Evolutionary conservation across 768 basidiomycete species (phyloP), one percentile per base, ranked within the genome.

Genomic region (Calocybe gangraenosa): DNA sequence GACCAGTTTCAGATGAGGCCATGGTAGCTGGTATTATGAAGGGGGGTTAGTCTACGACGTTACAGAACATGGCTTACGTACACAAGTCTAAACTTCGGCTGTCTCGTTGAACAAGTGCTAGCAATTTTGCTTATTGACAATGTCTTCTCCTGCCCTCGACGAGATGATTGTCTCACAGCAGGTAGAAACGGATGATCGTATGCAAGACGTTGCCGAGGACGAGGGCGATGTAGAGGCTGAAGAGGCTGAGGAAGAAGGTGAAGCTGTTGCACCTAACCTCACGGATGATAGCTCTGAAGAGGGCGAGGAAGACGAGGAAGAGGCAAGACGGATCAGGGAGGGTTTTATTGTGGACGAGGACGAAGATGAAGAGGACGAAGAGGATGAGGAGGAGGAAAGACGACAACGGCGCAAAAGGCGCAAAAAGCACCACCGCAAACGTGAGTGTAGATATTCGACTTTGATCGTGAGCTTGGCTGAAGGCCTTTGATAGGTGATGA

Each of bases 271-370:
- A 65, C 71, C 73, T 32, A 71, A 68, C 44, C 66, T 66, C 45
- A 78, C 81, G 15, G 87, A 87, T 60, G 89, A 92, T 65, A 92
- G 89, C 62, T 92, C 89, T 36, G 90, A 91, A 56, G 88, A 92
- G 58, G 85, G 79, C 28, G 90, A 94, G 30, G 92, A 95, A 38
- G 92, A 95, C 58, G 87, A 82, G 56, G 94, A 95, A 50, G 92
- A 92, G 67, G 86, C 72, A 55, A 76, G 79, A 46, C 73, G 79
- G 46, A 81, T 96, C 45, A 71, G 81, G 40, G 88, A 93, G 40
- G 93, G 90, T 0, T 96, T 97, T 60, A 96, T 97, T 56, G 92
- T 93, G 7, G 88, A 88, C 46, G 88, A 86, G 45, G 85, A 88
- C 7, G 92, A 88, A 0, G 87, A 92, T 6, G 90, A 92, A 0